These are phyloP conservation scores for Guadua angustifolia DNA, from an alignment of 176 grass and related monocot genomes.

Conservation along the genomic window DNA sequence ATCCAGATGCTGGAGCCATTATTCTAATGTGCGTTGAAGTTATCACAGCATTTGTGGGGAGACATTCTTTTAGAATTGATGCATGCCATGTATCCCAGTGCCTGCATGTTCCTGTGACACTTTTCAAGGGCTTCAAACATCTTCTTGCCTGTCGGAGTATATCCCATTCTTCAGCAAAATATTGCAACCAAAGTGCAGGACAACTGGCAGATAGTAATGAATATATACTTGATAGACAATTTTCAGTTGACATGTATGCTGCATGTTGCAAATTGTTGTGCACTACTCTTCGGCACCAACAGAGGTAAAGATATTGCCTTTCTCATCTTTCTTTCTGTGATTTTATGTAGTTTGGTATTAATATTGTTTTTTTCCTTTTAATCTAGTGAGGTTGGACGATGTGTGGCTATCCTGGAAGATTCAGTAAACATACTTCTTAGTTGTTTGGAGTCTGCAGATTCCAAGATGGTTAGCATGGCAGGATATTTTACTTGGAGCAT, in stretches of 20 bases:
- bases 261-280: conserved; percentile 95
- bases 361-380: conserved; percentile 5
- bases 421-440: conserved; percentile 78
- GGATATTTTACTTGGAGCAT: conserved; percentile 72
- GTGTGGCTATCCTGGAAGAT: conserved; percentile 74
- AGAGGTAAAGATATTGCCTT: conserved; percentile 55
- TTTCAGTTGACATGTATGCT: conserved; percentile 81
- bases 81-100: conserved; percentile 72
- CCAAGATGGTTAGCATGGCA: conserved; percentile 58
- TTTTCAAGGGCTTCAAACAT: conserved; percentile 80
- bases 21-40: conserved; percentile 90
- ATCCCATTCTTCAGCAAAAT: conserved; percentile 26
- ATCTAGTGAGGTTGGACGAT: conserved; percentile 67
- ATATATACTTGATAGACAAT: conserved; percentile 66
- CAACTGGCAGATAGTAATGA: conserved; percentile 38
- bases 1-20: conserved; percentile 73
- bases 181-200: conserved; percentile 25
- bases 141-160: conserved; percentile 39
- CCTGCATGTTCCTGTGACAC: conserved; percentile 65
- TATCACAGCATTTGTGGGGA: conserved; percentile 73
- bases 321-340: background rate
- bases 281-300: conserved; percentile 71
- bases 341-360: conserved; percentile 33
- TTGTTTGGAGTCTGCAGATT: conserved; percentile 80
- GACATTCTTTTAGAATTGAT: conserved; percentile 72